phyloP scores from a whole-genome alignment of 352 stramenopile species.

The Phytopythium mirpurense region DNA sequence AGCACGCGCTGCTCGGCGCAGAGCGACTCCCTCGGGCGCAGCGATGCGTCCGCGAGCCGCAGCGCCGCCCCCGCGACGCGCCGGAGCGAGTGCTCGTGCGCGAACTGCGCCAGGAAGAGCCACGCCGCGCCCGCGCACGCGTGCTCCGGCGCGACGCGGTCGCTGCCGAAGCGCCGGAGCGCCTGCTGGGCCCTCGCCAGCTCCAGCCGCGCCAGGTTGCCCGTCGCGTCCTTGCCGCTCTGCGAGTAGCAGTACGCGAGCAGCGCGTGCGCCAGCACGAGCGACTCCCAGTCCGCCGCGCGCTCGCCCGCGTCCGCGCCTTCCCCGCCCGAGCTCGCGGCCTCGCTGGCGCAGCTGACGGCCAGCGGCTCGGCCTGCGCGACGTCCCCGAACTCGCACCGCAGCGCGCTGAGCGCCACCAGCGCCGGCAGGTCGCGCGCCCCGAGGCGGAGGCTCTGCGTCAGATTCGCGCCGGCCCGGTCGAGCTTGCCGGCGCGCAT shows the following conservation, averaged over 20 bases:
- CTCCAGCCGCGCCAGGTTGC: constrained; percentile 64
- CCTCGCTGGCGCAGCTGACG: constrained; percentile 35
- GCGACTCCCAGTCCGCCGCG: constrained; percentile 8
- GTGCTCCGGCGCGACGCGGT: constrained; percentile 8
- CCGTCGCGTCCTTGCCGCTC: constrained; percentile 36
- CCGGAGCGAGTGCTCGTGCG: constrained; percentile 39
- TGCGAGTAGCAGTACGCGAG: constrained; percentile 55
- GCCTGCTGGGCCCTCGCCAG: constrained; percentile 49
- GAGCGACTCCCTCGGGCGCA: constrained; percentile 32
- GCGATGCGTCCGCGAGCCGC: constrained; percentile 27
- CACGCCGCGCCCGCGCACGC: constrained; percentile 46
- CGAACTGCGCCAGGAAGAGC: constrained; percentile 45
- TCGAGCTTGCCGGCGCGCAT: constrained; percentile 37
- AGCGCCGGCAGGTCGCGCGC: constrained; percentile 28
- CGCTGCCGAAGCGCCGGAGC: constrained; percentile 13
- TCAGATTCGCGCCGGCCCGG: constrained; percentile 46
- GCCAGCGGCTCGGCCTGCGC: constrained; percentile 31
- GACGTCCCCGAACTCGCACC: constrained; percentile 56
- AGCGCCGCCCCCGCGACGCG: constrained; percentile 27
- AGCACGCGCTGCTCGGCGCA: constrained; percentile 39
- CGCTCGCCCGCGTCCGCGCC: not conserved
- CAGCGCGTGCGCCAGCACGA: constrained; percentile 48
- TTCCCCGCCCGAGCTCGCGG: not conserved
- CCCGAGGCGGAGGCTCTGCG: constrained; percentile 55
- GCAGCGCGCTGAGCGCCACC: constrained; percentile 45